phyloP scores from a whole-genome alignment of 768 basidiomycete genomes.

The Mycena venus region DNA sequence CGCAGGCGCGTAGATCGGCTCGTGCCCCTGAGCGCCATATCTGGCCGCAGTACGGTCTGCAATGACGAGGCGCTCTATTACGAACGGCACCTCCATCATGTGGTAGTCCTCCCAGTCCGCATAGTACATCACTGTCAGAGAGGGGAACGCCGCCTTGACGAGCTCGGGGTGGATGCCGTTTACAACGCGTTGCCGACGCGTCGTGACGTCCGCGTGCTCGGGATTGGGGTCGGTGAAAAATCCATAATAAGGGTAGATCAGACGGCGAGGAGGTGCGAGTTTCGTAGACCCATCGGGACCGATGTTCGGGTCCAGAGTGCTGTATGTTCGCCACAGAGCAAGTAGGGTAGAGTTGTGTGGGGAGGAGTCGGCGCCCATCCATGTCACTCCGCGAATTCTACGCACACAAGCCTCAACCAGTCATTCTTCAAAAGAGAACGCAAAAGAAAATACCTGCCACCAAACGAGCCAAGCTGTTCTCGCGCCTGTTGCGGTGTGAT shows the following conservation, averaged over 20 bases:
- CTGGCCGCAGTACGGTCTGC: conserved; percentile 80
- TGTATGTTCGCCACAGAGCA: conserved; percentile 47
- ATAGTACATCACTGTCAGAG: conserved; percentile 72
- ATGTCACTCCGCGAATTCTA: conserved; percentile 78
- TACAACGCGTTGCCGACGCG: conserved; percentile 61
- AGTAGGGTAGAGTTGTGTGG: conserved; percentile 80
- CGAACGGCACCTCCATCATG: conserved; percentile 74
- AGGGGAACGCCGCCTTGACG: conserved; percentile 82
- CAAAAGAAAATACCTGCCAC: conserved; percentile 61
- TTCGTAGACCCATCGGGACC: conserved; percentile 59
- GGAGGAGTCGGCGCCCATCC: conserved; percentile 68
- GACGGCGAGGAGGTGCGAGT: conserved; percentile 76
- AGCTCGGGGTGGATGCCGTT: conserved; percentile 81
- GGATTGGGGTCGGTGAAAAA: conserved; percentile 67
- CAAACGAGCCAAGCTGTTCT: conserved; percentile 61
- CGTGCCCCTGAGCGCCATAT: conserved; percentile 45
- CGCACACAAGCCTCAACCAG: background rate
- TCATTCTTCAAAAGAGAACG: background rate
- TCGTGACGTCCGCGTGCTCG: conserved; percentile 49
- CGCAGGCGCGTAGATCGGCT: conserved; percentile 59
- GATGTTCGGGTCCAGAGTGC: conserved; percentile 43
- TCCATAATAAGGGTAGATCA: conserved; percentile 80
- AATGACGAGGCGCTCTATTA: conserved; percentile 83
- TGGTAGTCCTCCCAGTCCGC: conserved; percentile 87
- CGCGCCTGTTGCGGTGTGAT: conserved; percentile 66